Evolutionary conservation across 768 basidiomycete genomes (phyloP), one percentile per base, ranked within the genome.

Genomic region (Candolleomyces eurysporus): DNA sequence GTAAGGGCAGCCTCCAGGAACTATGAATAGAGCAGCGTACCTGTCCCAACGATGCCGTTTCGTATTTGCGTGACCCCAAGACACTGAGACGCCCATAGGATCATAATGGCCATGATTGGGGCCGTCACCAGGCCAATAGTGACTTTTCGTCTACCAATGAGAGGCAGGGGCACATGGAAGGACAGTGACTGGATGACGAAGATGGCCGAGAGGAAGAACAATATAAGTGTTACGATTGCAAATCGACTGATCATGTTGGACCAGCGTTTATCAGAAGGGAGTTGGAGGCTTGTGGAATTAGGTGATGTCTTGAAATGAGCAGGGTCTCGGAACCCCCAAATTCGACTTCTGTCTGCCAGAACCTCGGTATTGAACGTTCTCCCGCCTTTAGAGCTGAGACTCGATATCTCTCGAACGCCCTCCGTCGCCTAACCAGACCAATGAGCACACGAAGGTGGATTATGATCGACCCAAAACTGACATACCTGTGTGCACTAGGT

Each of bases 1-100:
- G 61, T 8, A 43, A 19, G 39, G 48, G 21, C 31, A 22, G 39
- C 26, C 26, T 32, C 22, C 31, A 22, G 43, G 22, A 32, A 45
- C 45, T n/a, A 30, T 52, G 45, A n/a, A n/a, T 26, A 16, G 26
- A 26, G 30, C 7, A 36, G 48, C 66, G 22, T 31, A 71, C 71
- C 11, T 22, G 7, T 30, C 32, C 51, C 13, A 30, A 96, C 85
- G 57, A 96, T 92, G 1, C 96, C 96, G 61, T 84, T 75, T 16
- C 88, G 81, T 42, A 96, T 81, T 74, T 82, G 71, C 39, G 31
- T 48, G 11, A 79, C 72, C 5, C 78, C 81, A 7, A 86, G 66
- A 62, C 84, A 86, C 64, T 84, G 82, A 0, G 83, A 70, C 2
- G 84, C 84, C 84, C 83, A 84, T 17, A 85, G 67, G 36, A 85